Percentiles rank a stretch among this genome's conserved stretches.
phyloP scores from a whole-genome alignment of 108 stramenopile genomes.

The Cyclotella choctawhatcheeana region DNA sequence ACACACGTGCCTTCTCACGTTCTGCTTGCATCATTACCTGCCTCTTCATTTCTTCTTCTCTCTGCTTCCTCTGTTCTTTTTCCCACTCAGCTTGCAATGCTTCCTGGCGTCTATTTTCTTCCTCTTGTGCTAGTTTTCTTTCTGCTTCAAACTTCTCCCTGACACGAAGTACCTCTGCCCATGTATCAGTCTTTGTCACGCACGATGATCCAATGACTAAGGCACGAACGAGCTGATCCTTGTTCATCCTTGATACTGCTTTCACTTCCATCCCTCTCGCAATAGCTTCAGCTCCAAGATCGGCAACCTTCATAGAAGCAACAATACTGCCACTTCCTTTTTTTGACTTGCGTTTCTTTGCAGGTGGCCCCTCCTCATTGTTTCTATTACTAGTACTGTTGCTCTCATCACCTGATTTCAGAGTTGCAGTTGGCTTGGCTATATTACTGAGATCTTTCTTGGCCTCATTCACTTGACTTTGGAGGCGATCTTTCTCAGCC shows the following conservation, averaged over 20 bases:
- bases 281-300: slow-evolving; percentile 15
- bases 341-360: slow-evolving; percentile 17
- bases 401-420: background rate
- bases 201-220: slow-evolving; percentile 25
- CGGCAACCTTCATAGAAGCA: slow-evolving; percentile 11
- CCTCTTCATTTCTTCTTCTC: slow-evolving; percentile 6
- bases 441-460: background rate
- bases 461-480: background rate
- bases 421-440: background rate
- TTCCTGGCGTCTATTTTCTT: background rate
- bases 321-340: slow-evolving; percentile 6
- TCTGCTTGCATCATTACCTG: background rate
- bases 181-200: slow-evolving; percentile 17
- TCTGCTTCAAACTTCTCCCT: background rate
- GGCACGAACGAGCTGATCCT: slow-evolving; percentile 3
- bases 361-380: background rate
- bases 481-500: background rate
- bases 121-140: slow-evolving; percentile 6
- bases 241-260: slow-evolving; percentile 1
- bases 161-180: slow-evolving; percentile 23
- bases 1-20: slow-evolving; percentile 6
- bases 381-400: background rate
- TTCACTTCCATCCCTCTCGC: slow-evolving; percentile 28
- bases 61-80: background rate
- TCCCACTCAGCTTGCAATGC: background rate